These are phyloP conservation scores for Cutaneotrichosporon daszewskae DNA, from an alignment of 1,284 basidiomycete species.

Conservation along the genomic window DNA sequence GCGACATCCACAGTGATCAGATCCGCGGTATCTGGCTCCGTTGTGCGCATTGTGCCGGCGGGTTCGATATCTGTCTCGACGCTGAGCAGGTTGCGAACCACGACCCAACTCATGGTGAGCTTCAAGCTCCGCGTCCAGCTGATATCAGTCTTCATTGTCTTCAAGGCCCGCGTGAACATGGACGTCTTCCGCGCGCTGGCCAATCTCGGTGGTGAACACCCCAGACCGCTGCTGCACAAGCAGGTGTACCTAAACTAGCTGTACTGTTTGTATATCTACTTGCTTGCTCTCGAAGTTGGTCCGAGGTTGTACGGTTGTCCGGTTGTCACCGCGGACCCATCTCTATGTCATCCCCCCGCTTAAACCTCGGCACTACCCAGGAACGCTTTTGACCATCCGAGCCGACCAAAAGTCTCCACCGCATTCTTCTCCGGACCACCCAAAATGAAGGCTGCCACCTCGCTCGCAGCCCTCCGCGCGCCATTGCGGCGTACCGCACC, in stretches of 20 bases:
- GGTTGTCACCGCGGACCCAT: too few species aligned
- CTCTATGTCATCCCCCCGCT: too few species aligned
- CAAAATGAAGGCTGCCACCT: constrained; percentile 4
- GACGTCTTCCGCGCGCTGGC: constrained; percentile 34
- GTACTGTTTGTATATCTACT: too few species aligned
- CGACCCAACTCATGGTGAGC: constrained; percentile 60
- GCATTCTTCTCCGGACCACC: not conserved
- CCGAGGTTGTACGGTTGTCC: too few species aligned
- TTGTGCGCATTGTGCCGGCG: constrained; percentile 72
- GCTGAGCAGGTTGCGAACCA: constrained; percentile 75
- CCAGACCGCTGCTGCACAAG: constrained; percentile 35
- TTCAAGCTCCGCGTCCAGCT: not conserved
- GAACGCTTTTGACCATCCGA: too few species aligned
- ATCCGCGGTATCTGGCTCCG: constrained; percentile 80
- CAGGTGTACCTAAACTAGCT: constrained; percentile 28
- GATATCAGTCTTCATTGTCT: constrained; percentile 63
- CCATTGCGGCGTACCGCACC: constrained; percentile 2
- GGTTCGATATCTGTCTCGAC: constrained; percentile 65
- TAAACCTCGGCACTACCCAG: too few species aligned
- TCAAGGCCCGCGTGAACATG: constrained; percentile 66
- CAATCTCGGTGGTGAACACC: constrained; percentile 32
- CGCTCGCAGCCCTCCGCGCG: constrained; percentile 3
- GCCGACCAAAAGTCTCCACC: not conserved
- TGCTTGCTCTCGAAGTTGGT: too few species aligned
- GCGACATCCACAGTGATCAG: constrained; percentile 45